Evolutionary conservation across 129 eudicot genomes (phyloP).

Genomic region (Heracleum sosnowskyi): DNA sequence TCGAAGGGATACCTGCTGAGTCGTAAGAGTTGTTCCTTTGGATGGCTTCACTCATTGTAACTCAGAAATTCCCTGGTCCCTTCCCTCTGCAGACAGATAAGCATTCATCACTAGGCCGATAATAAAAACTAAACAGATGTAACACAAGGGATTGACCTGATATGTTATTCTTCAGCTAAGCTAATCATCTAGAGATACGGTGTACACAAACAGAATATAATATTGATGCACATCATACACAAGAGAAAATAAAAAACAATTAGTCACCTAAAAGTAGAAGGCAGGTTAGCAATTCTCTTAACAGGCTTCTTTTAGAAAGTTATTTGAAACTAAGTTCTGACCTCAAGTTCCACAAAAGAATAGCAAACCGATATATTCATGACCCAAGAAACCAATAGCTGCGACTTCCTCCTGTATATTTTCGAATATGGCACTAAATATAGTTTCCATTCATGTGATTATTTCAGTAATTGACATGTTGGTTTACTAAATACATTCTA

Average conservation of each 20-base stretch:
- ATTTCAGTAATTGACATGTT: not conserved
- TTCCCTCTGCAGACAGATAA: slow-evolving; percentile 12
- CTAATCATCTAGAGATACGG: not conserved
- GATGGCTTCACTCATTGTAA: slow-evolving; percentile 42
- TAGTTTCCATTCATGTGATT: not conserved
- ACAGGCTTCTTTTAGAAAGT: not conserved
- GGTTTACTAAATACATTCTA: not conserved
- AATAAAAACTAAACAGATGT: not conserved
- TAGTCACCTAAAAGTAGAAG: not conserved
- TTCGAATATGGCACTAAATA: not conserved
- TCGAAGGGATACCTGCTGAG: slow-evolving; percentile 28
- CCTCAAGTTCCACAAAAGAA: not conserved
- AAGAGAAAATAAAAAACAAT: not conserved
- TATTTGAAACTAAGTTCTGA: not conserved
- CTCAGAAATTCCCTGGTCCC: not conserved
- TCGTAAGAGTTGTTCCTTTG: slow-evolving; percentile 35
- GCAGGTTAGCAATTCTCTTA: not conserved
- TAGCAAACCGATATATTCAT: not conserved
- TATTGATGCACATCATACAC: not conserved
- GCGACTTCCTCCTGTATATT: not conserved
- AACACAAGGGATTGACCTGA: not conserved
- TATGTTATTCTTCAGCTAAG: not conserved
- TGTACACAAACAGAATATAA: not conserved
- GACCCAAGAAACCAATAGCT: not conserved
- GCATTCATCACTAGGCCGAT: not conserved